Base-by-base conservation (phyloP, 1,284 basidiomycete species). In the Xerocomus nothofagi region DNA sequence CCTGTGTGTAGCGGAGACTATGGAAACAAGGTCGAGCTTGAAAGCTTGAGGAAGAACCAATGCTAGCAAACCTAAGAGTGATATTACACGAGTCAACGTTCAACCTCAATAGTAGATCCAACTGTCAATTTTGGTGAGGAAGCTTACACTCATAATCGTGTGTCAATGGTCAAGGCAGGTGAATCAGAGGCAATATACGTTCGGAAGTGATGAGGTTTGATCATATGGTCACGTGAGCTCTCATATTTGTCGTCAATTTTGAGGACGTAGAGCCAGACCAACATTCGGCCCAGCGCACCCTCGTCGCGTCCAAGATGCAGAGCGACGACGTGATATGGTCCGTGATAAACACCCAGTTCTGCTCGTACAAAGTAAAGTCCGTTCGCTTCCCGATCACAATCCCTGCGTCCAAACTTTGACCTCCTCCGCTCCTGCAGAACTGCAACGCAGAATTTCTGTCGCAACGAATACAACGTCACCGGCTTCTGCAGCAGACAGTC, bases 401-500 rank as follows among this genome's bases (percentile, higher is more conserved):
- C 39, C 37, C n/a, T 38, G 39, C n/a, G 36, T 37, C 27, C 40
- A 27, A 23, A 23, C 50, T 38, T 54, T 44, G 44, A 50, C 42
- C 47, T 23, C 50, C 11, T 18, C 37, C 14, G 32, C 40, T 42
- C 42, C 24, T 27, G 9, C 67, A 96, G 93, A 71, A 93, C 94
- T 1, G 76, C 84, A 1, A 96, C 92, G 1, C 94, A 97, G 72
- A 98, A 97, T 66, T 98, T 99, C 73, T 99, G 97, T 73, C 80
- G 95, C 44, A 99, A 99, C 72, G 94, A 98, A 71, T 98, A 97
- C 78, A 99, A 99, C 72, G 85, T 98, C 30, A 97, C 95, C 1
- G 97, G 97, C n/a, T 80, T 98, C 59, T 99, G 97, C 73, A 94
- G 87, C 65, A 79, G 95, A 50, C 93, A 97, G 65, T 95, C 93